Evolutionary conservation across 176 grass and related monocot genomes (phyloP), one percentile per base, ranked within the genome.

Genomic region (Rhynchospora pubera): DNA sequence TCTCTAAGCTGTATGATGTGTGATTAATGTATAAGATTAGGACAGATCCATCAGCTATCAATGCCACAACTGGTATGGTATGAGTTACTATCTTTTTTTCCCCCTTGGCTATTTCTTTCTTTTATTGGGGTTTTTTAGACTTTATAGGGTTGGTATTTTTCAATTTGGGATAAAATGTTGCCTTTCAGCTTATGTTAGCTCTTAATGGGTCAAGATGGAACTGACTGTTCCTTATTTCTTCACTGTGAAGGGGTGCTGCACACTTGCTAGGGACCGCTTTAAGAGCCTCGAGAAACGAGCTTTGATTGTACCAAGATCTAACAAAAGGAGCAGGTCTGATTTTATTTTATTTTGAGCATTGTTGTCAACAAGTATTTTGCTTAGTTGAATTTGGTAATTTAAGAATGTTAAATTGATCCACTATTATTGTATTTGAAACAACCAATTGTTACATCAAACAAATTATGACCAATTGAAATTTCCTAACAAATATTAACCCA

Each of bases 201-300:
- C 16, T 64, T 63, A 7, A 24, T 60, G 18, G 7, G 22, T 1
- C 5, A 23, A 57, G 7, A 84, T 28, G 19, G 15, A 77, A 60
- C 55, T 68, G 23, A 58, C 43, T 7, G 39, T 14, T 23, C 1
- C 12, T 53, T 45, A 7, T 57, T 50, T 59, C 26, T 64, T 48
- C 9, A 51, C 56, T 73, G 60, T 81, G 21, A 14, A 86, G 88
- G 88, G 88, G 4, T 89, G 88, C 48, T 89, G 84, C 30, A 89
- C 88, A 15, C 84, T 89, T 82, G 80, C 84, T 69, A 83, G 80
- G 28, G 88, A 89, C 63, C 84, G 88, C 7, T 89, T 79, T 51
- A 89, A 89, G 78, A 89, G 88, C 26, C 79, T 89, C 43, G 84
- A 86, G 84, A 89, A 86, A 83, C 63, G 88, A 21, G 88, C 68